Evolutionary conservation across 306 rosid genomes (phyloP).

Genomic region (Casuarina glauca): DNA sequence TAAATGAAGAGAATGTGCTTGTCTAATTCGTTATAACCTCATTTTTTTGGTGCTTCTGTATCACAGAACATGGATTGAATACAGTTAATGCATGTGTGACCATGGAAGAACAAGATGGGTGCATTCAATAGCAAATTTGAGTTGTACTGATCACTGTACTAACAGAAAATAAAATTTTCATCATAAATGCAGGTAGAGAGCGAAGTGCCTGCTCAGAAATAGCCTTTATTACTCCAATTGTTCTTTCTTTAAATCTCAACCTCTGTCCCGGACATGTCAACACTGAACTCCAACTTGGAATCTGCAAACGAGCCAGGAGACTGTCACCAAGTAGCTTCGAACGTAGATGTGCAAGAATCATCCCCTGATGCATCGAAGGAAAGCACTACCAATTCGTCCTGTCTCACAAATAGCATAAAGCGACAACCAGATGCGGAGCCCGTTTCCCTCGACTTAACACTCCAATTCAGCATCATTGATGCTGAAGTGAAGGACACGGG

Average conservation of each 20-base stretch:
- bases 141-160: not conserved
- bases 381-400: conserved; percentile 49
- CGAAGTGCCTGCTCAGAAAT: conserved; percentile 21
- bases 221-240: conserved; percentile 19
- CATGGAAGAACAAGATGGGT: not conserved
- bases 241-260: conserved; percentile 17
- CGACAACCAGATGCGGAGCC: conserved; percentile 36
- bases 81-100: conserved; percentile 1
- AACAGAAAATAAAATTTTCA: conserved; percentile 21
- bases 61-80: not conserved
- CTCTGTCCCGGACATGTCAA: conserved; percentile 45
- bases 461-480: conserved; percentile 47
- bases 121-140: conserved; percentile 6
- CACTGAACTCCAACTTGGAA: conserved; percentile 60
- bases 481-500: conserved; percentile 43
- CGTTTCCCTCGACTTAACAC: conserved; percentile 62
- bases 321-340: conserved; percentile 49
- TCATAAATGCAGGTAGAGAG: conserved; percentile 37
- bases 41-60: not conserved
- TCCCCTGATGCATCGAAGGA: conserved; percentile 53
- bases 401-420: conserved; percentile 46
- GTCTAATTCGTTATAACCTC: not conserved
- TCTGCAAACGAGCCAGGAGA: conserved; percentile 47
- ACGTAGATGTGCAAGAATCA: conserved; percentile 40
- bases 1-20: not conserved